phyloP scores from a whole-genome alignment of 164 flowering plant species.

The Tetracentron sinense region DNA sequence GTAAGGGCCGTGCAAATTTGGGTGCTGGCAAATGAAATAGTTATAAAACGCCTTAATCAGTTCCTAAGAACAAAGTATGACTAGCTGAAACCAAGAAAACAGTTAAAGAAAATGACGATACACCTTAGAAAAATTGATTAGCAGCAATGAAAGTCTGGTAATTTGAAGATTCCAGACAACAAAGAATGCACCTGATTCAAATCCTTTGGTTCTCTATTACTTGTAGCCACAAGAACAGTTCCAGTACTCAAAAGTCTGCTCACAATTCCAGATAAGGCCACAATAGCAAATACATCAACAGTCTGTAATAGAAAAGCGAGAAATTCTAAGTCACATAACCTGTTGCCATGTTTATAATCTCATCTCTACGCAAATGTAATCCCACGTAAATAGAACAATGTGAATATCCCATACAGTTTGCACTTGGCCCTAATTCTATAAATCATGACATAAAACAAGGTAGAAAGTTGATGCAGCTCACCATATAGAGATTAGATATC shows the following conservation, averaged over 20 bases:
- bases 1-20: no score
- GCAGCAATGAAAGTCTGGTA: neutral
- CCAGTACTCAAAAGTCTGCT: constrained; percentile 93
- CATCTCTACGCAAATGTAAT: neutral
- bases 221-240: constrained; percentile 94
- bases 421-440: no score
- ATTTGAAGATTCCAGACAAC: neutral
- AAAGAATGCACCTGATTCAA: constrained; percentile 69
- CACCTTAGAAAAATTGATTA: neutral
- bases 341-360: constrained; percentile 5
- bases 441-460: no score
- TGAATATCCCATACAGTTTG: no score
- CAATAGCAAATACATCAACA: constrained; percentile 98
- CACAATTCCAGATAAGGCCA: constrained; percentile 97
- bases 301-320: constrained; percentile 63
- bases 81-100: neutral
- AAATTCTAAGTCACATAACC: constrained; percentile 15
- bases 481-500: no score
- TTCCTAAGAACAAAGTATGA: no score
- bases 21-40: no score
- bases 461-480: no score
- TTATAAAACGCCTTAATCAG: no score
- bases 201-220: constrained; percentile 88
- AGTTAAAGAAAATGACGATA: neutral
- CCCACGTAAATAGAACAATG: neutral